Conservation (phyloP, 2,329 filamentous ascomycete genomes). For the Corynespora cassiicola region DNA sequence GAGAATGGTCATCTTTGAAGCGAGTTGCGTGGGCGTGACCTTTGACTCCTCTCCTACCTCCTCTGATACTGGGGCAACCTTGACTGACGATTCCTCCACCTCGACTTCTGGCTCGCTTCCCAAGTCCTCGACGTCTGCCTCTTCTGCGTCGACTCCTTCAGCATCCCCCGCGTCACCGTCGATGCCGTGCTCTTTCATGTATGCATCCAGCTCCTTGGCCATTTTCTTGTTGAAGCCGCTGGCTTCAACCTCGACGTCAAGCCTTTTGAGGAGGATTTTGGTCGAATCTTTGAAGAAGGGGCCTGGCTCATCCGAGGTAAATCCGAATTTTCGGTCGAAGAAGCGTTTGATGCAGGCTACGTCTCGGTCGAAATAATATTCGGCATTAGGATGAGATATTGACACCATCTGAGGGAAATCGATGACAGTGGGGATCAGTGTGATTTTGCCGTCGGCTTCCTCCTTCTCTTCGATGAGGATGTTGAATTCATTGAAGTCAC, state of each 20-base stretch:
- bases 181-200: conserved; percentile 76
- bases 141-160: conserved; percentile 23
- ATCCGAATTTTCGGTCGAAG: conserved; percentile 88
- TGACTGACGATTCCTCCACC: conserved; percentile 7
- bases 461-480: conserved; percentile 84
- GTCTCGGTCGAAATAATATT: conserved; percentile 97
- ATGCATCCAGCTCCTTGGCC: conserved; percentile 89
- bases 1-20: conserved; percentile 43
- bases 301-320: conserved; percentile 79
- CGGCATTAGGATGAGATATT: conserved; percentile 89
- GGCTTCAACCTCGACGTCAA: conserved; percentile 89
- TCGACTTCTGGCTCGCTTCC: conserved; percentile 13
- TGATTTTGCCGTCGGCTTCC: conserved; percentile 48
- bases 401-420: conserved; percentile 99
- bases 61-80: conserved; percentile 4
- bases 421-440: conserved; percentile 82
- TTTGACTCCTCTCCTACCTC: background rate
- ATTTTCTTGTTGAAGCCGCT: conserved; percentile 97
- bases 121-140: conserved; percentile 17
- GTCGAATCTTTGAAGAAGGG: conserved; percentile 86
- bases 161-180: conserved; percentile 57
- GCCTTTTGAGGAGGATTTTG: conserved; percentile 71
- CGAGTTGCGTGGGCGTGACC: conserved; percentile 19
- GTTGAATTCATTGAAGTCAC: conserved; percentile 99
- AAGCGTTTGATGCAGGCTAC: conserved; percentile 95